phyloP scores from a whole-genome alignment of 2,329 filamentous ascomycete species.

The Botrytis cinerea region DNA sequence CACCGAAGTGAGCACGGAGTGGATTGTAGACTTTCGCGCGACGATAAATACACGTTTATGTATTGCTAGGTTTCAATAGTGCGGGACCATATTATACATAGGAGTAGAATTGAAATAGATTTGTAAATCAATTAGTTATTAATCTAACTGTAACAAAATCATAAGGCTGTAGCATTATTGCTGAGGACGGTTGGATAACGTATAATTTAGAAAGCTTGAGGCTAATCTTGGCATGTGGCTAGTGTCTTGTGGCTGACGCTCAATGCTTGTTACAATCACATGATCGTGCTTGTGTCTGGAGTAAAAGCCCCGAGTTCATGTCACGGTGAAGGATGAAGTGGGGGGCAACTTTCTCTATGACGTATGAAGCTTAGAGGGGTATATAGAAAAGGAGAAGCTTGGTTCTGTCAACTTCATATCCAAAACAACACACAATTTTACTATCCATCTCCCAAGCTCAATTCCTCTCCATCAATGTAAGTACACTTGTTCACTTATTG shows the following conservation, averaged over 20 bases:
- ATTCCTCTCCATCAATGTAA: constrained; percentile 2
- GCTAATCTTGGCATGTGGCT: background rate
- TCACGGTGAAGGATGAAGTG: background rate
- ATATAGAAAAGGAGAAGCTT: constrained; percentile 15
- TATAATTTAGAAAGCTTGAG: background rate
- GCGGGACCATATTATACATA: constrained; percentile 10
- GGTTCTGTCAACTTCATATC: background rate
- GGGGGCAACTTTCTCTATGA: constrained; percentile 6
- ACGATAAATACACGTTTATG: background rate
- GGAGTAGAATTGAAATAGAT: background rate
- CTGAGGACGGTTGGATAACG: constrained; percentile 1
- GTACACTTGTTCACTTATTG: background rate
- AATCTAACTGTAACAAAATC: background rate
- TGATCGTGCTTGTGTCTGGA: background rate
- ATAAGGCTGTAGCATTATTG: constrained; percentile 1
- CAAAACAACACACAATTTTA: background rate
- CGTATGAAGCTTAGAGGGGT: constrained; percentile 16
- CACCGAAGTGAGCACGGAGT: background rate
- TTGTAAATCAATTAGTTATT: constrained; percentile 7
- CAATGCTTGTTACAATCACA: background rate
- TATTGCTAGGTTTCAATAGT: constrained; percentile 11
- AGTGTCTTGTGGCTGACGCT: background rate
- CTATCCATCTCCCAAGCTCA: background rate
- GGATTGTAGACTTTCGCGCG: background rate
- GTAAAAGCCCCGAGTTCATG: background rate